A percentile compares a stretch with the other conserved stretches of the same genome.
phyloP scores from a whole-genome alignment of 2,329 filamentous ascomycete genomes.

The Chaetoscypha palmicola region DNA sequence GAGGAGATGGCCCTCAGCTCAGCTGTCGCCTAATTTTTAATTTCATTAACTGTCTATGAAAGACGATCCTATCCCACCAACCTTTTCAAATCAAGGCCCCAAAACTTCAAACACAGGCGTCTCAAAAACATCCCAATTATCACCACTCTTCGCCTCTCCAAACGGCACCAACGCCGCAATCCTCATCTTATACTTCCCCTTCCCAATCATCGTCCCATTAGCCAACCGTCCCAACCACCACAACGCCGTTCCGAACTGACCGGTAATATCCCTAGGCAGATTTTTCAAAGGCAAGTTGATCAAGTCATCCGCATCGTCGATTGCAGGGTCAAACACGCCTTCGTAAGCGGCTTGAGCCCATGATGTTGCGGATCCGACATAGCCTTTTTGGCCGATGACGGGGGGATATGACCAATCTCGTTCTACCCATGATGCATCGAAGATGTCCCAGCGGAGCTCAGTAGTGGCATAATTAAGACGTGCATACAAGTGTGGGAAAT shows the following conservation, averaged over 20 bases:
- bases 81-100: not conserved
- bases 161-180: not conserved
- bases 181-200: not conserved
- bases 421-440: not conserved
- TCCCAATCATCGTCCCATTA: constrained; percentile 1
- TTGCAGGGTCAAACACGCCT: not conserved
- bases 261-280: not conserved
- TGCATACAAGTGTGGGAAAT: not conserved
- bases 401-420: constrained; percentile 3
- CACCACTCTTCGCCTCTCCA: not conserved
- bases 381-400: not conserved
- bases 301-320: not conserved
- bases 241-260: not conserved
- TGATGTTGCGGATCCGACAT: not conserved
- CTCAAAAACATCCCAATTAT: not conserved
- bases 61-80: too few species aligned
- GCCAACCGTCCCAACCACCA: not conserved
- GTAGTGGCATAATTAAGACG: not conserved
- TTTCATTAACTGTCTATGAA: too few species aligned
- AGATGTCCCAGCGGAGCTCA: constrained; percentile 1
- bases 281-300: not conserved
- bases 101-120: not conserved
- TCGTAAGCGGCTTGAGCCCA: not conserved
- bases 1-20: too few species aligned
- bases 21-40: too few species aligned